Percentiles rank a stretch among this genome's conserved stretches.
These are phyloP conservation scores for Ustilago hordei DNA, from an alignment of 1,284 basidiomycete species.

Conservation along the genomic window DNA sequence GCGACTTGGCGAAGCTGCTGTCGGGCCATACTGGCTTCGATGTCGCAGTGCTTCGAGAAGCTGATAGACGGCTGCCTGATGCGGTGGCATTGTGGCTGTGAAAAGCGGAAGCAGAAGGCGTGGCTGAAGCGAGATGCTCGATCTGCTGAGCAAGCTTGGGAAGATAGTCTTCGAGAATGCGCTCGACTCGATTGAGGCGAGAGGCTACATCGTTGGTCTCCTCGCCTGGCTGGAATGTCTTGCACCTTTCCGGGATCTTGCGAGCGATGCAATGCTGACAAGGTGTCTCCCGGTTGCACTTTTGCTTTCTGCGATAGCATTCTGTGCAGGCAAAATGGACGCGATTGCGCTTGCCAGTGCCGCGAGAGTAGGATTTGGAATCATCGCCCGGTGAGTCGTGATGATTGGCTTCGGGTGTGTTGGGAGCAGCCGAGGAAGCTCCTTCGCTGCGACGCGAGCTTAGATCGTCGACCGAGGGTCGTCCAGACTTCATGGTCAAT, in stretches of 20 bases:
- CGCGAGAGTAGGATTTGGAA: constrained; percentile 25
- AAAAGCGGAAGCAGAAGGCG: constrained; percentile 2
- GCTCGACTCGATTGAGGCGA: constrained; percentile 56
- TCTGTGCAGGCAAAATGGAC: constrained; percentile 67
- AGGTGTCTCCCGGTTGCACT: constrained; percentile 64
- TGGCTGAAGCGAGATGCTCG: constrained; percentile 23
- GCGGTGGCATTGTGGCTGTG: background rate
- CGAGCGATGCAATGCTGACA: constrained; percentile 68
- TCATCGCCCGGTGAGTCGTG: constrained; percentile 35
- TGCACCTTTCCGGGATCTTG: constrained; percentile 65
- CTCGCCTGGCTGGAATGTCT: constrained; percentile 63
- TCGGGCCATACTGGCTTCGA: constrained; percentile 19
- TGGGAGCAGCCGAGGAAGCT: constrained; percentile 32
- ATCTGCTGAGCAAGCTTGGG: constrained; percentile 46
- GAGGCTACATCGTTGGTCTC: constrained; percentile 55
- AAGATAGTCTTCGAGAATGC: constrained; percentile 52
- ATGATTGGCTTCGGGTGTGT: constrained; percentile 27
- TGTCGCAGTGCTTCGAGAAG: constrained; percentile 9
- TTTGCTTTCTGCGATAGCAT: constrained; percentile 67
- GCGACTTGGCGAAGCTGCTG: constrained; percentile 14
- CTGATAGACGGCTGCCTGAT: constrained; percentile 11
- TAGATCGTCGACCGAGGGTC: constrained; percentile 17
- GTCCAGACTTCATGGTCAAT: constrained; percentile 25
- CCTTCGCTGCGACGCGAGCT: constrained; percentile 36
- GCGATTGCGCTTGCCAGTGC: constrained; percentile 53